These are phyloP conservation scores for Penicillium sp. DNA, from an alignment of 2,329 filamentous ascomycete species.

Conservation along the genomic window DNA sequence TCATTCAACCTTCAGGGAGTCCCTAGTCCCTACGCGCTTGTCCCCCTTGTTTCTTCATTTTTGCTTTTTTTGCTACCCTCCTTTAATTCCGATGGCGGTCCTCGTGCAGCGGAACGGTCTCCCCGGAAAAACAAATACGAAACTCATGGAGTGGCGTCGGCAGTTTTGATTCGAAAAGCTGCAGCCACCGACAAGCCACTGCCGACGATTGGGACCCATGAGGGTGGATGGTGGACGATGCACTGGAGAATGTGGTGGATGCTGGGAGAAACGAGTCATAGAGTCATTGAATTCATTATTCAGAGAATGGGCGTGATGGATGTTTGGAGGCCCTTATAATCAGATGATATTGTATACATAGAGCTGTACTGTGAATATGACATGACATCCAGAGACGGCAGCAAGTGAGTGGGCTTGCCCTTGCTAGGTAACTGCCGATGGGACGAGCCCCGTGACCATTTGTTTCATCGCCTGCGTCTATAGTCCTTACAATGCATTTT, in stretches of 20 bases:
- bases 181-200: conserved; percentile 20
- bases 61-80: neutral
- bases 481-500: neutral
- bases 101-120: conserved; percentile 14
- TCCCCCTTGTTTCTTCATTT: neutral
- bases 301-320: neutral
- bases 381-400: neutral
- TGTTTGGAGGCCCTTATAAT: neutral
- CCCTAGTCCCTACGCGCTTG: neutral
- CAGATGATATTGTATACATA: neutral
- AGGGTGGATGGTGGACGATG: neutral
- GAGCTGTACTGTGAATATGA: neutral
- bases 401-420: neutral
- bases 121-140: conserved; percentile 12
- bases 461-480: neutral
- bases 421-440: neutral
- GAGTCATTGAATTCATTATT: neutral
- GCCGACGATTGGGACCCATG: conserved; percentile 18
- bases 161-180: conserved; percentile 22
- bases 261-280: neutral
- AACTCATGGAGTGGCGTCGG: conserved; percentile 22
- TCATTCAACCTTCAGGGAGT: conserved; percentile 7
- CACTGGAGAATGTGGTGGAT: neutral
- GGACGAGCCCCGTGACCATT: neutral
- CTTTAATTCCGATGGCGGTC: neutral